Conservation (phyloP, 176 grass and related monocot genomes). For the Eleusine indica region DNA sequence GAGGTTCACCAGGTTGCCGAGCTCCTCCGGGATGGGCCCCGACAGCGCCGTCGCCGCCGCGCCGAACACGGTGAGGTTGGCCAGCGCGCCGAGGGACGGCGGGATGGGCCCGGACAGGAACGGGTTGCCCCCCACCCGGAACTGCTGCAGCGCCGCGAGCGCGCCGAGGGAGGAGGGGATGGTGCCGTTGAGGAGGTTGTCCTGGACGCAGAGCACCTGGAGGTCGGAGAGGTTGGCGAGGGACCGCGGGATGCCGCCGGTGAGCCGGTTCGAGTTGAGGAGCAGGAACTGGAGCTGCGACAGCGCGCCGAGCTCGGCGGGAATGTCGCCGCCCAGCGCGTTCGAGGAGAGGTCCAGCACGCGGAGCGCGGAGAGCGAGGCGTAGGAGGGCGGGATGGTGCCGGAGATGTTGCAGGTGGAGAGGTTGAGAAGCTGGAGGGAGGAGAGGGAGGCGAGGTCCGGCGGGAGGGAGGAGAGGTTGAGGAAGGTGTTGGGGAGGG, state of each 20-base stretch:
- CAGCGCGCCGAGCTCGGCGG: slow-evolving; percentile 54
- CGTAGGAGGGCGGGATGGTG: slow-evolving; percentile 52
- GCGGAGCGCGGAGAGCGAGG: slow-evolving; percentile 60
- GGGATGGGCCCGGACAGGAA: slow-evolving; percentile 67
- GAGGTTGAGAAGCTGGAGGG: slow-evolving; percentile 92
- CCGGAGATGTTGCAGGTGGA: slow-evolving; percentile 91
- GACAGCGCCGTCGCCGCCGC: slow-evolving; percentile 82
- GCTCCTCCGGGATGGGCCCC: slow-evolving; percentile 71
- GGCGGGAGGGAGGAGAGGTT: slow-evolving; percentile 79
- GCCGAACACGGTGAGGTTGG: slow-evolving; percentile 94
- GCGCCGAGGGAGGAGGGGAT: slow-evolving; percentile 79
- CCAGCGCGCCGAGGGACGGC: slow-evolving; percentile 60
- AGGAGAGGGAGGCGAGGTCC: slow-evolving; percentile 62
- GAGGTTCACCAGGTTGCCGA: slow-evolving; percentile 78
- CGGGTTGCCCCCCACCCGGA: slow-evolving; percentile 84
- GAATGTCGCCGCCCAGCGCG: slow-evolving; percentile 69
- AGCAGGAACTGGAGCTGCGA: slow-evolving; percentile 80
- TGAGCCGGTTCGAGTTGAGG: slow-evolving; percentile 86
- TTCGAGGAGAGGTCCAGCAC: slow-evolving; percentile 93
- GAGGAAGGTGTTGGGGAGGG: slow-evolving; percentile 88
- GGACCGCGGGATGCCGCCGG: slow-evolving; percentile 60
- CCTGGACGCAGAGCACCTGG: slow-evolving; percentile 93
- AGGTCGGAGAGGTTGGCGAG: slow-evolving; percentile 74
- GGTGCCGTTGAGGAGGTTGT: slow-evolving; percentile 88
- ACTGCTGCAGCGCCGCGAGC: slow-evolving; percentile 78